These are phyloP conservation scores for Thymus quinquecostatus DNA, from an alignment of 257 asterid species.

Conservation along the genomic window DNA sequence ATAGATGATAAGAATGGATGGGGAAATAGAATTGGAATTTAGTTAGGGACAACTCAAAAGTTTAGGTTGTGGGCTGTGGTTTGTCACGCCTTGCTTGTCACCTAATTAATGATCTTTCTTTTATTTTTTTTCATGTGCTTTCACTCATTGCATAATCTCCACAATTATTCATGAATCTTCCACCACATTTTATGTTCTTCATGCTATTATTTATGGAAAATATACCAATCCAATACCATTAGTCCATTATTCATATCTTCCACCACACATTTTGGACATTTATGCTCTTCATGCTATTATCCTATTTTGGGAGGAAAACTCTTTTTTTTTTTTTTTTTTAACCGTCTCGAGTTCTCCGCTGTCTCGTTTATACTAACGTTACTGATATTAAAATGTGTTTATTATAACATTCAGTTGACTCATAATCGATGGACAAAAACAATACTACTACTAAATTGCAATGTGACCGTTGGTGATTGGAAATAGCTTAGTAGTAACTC, in stretches of 20 bases:
- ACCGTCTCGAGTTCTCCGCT: too few species aligned
- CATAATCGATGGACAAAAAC: too few species aligned
- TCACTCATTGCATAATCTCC: slow-evolving; percentile 13
- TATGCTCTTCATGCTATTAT: too few species aligned
- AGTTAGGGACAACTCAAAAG: slow-evolving; percentile 22
- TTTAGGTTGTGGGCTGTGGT: slow-evolving; percentile 22
- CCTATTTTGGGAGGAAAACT: too few species aligned
- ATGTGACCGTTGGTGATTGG: neutral
- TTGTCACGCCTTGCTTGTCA: slow-evolving; percentile 34
- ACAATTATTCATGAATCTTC: slow-evolving; percentile 1
- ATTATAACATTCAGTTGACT: too few species aligned
- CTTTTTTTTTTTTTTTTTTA: too few species aligned
- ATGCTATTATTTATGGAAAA: neutral
- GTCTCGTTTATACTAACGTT: too few species aligned
- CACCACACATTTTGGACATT: slow-evolving; percentile 21
- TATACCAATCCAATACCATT: slow-evolving; percentile 10
- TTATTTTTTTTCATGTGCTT: slow-evolving; percentile 21
- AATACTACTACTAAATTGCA: neutral
- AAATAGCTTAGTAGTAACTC: too few species aligned
- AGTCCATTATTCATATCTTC: neutral
- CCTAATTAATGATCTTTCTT: neutral
- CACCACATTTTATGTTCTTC: slow-evolving; percentile 3
- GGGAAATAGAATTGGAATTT: neutral
- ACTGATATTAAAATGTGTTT: too few species aligned
- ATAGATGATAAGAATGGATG: neutral